A percentile compares a stretch with the other conserved stretches of the same genome.
phyloP scores from a whole-genome alignment of 2,329 filamentous ascomycete genomes.

The Tolypocladium album region DNA sequence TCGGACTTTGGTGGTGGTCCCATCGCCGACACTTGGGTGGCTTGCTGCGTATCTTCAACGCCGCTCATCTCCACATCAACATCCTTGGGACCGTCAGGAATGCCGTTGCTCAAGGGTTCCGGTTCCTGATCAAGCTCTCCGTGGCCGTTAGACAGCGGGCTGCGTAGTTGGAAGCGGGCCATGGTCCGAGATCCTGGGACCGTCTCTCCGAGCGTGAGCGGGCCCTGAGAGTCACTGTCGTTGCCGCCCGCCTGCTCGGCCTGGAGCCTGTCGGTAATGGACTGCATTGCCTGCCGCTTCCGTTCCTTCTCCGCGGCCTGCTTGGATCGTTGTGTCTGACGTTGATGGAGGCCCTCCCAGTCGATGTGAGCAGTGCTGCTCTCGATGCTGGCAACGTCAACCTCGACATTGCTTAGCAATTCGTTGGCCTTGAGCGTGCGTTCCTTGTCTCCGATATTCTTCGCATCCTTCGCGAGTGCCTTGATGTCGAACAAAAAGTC shows the following conservation, averaged over 20 bases:
- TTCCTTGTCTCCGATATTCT: conserved; percentile 71
- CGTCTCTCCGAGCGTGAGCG: conserved; percentile 52
- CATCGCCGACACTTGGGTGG: conserved; percentile 37
- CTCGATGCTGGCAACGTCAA: conserved; percentile 75
- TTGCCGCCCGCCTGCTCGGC: conserved; percentile 40
- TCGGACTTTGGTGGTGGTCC: conserved; percentile 32
- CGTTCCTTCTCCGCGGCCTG: conserved; percentile 48
- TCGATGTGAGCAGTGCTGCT: conserved; percentile 56
- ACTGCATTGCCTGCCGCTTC: conserved; percentile 53
- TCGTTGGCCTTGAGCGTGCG: conserved; percentile 82
- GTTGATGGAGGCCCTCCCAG: conserved; percentile 71
- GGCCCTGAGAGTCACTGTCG: conserved; percentile 43
- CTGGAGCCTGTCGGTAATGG: conserved; percentile 34
- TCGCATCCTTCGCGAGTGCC: conserved; percentile 74
- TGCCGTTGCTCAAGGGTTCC: conserved; percentile 43
- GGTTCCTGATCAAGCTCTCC: conserved; percentile 22
- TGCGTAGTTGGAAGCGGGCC: conserved; percentile 45
- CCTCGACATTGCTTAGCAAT: conserved; percentile 84
- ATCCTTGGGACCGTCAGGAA: conserved; percentile 35
- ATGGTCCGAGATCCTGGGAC: conserved; percentile 44
- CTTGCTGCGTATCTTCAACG: conserved; percentile 33
- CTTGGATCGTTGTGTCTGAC: conserved; percentile 56
- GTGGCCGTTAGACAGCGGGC: conserved; percentile 49
- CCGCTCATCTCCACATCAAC: conserved; percentile 54
- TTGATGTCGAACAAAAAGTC: conserved; percentile 87